Percentiles rank a stretch among this genome's conserved stretches.
Evolutionary conservation across 352 stramenopile species (phyloP).

Genomic region (Pythium insidiosum): DNA sequence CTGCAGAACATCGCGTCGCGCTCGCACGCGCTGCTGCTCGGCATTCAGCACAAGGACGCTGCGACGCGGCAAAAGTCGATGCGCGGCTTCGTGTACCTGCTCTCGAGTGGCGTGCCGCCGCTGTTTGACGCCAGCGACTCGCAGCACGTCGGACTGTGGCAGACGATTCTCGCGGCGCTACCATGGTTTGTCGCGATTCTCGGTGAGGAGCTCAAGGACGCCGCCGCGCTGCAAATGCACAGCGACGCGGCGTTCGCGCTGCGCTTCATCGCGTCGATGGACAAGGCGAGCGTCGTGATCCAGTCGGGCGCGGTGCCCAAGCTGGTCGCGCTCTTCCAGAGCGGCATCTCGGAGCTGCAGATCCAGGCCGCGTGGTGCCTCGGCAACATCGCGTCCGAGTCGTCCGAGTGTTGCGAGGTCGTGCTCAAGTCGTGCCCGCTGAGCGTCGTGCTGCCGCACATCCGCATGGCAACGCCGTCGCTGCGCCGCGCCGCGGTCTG

Average conservation of each 20-base stretch:
- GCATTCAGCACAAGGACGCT: conserved; percentile 72
- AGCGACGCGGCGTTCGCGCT: conserved; percentile 82
- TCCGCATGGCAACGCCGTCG: conserved; percentile 75
- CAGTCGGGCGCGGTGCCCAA: conserved; percentile 61
- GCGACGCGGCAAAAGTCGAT: conserved; percentile 76
- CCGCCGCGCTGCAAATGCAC: conserved; percentile 64
- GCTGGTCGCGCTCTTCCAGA: conserved; percentile 80
- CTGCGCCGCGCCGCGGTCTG: conserved; percentile 72
- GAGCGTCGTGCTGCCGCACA: conserved; percentile 63
- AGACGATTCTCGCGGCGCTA: conserved; percentile 72
- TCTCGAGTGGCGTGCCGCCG: conserved; percentile 77
- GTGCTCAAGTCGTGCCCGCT: conserved; percentile 68
- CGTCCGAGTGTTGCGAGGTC: conserved; percentile 57
- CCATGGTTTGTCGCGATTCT: conserved; percentile 76
- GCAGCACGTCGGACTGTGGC: conserved; percentile 74
- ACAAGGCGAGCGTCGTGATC: conserved; percentile 73
- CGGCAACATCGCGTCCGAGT: conserved; percentile 80
- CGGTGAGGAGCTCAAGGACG: conserved; percentile 53
- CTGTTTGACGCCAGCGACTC: conserved; percentile 81
- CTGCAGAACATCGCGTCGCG: conserved; percentile 74
- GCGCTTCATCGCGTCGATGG: conserved; percentile 86
- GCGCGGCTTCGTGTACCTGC: conserved; percentile 80
- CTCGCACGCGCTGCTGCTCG: conserved; percentile 71
- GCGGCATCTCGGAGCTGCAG: conserved; percentile 80
- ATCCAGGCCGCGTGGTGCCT: conserved; percentile 85